Evolutionary conservation across 495 filamentous ascomycete species (phyloP).

Genomic region (Xylaria telfairii): DNA sequence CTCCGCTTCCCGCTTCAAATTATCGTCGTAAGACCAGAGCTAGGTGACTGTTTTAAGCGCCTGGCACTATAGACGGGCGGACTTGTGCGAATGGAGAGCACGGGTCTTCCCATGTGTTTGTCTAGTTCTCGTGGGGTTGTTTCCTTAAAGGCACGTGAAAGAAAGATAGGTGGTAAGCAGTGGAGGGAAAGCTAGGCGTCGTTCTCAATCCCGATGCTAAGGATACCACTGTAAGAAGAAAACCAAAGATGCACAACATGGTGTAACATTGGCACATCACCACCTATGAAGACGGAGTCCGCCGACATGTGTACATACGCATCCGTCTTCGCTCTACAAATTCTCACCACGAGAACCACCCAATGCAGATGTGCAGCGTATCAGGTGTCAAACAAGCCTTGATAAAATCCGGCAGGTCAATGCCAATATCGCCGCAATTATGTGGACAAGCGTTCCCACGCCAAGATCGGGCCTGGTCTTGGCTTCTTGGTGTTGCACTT

Average conservation of each 20-base stretch:
- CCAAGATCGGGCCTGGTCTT: constrained; percentile 5
- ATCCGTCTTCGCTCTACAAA: too few species aligned
- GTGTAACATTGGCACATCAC: background rate
- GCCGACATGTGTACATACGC: constrained; percentile 17
- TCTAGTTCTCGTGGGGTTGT: background rate
- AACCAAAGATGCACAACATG: background rate
- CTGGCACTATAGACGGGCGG: background rate
- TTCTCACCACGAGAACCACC: too few species aligned
- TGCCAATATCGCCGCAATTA: background rate
- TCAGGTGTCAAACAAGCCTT: background rate
- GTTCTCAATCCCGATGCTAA: background rate
- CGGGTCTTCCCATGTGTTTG: constrained; percentile 11
- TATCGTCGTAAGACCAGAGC: background rate
- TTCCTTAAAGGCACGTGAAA: background rate
- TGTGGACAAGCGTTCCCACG: background rate
- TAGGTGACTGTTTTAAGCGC: background rate
- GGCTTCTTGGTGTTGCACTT: constrained; percentile 9
- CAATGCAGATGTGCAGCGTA: background rate
- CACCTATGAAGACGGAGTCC: background rate
- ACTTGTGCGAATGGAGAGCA: background rate
- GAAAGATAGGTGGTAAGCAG: background rate
- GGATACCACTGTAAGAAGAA: background rate
- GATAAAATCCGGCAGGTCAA: background rate
- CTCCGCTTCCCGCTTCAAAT: background rate
- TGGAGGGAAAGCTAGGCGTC: background rate